phyloP scores from a whole-genome alignment of 345 rosid genomes.

The Corchorus olitorius region DNA sequence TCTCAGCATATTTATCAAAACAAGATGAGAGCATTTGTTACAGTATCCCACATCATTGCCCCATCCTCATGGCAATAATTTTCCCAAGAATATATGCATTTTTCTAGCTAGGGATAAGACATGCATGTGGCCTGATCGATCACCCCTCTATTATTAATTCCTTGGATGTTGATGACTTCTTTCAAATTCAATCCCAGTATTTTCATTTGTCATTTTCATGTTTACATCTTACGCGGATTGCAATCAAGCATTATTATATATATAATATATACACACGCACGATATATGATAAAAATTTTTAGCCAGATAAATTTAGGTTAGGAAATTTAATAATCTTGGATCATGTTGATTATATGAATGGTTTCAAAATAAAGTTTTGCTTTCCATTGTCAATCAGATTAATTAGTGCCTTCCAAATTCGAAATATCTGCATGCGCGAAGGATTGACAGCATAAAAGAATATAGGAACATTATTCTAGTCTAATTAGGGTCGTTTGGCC shows the following conservation, averaged over 20 bases:
- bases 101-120: background rate
- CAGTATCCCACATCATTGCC: background rate
- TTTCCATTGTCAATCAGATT: background rate
- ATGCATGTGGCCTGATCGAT: background rate
- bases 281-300: background rate
- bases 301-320: background rate
- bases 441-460: background rate
- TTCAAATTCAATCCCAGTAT: background rate
- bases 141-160: background rate
- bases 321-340: too few species aligned
- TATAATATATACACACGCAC: background rate
- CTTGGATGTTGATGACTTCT: background rate
- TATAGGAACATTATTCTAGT: background rate
- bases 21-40: background rate
- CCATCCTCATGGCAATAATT: background rate
- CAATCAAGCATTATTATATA: background rate
- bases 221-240: background rate
- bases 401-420: background rate
- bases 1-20: background rate
- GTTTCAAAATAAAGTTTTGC: background rate
- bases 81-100: constrained; percentile 7
- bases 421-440: background rate
- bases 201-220: background rate
- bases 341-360: too few species aligned
- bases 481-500: too few species aligned